A percentile compares a stretch with the other conserved stretches of the same genome.
Conservation (phyloP, 2,329 filamentous ascomycete species). For the Tolypocladium pustulatum region DNA sequence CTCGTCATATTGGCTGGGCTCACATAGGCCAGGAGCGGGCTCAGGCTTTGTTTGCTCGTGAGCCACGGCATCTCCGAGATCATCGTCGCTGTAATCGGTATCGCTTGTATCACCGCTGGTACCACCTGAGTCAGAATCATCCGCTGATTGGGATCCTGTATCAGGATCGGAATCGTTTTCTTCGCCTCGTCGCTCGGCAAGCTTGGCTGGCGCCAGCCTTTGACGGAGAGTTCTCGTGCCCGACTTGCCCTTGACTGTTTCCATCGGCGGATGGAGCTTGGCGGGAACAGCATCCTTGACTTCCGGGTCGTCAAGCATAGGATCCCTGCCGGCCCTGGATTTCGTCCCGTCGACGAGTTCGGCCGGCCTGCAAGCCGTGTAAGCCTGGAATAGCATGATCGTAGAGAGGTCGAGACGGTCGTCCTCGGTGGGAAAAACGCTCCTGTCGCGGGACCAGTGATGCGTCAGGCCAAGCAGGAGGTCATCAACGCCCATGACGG, state of each 20-base stretch:
- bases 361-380: constrained; percentile 9
- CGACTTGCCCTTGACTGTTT: no score
- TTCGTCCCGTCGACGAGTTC: constrained; percentile 15
- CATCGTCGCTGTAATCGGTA: constrained; percentile 1
- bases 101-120: not conserved
- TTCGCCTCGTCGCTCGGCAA: no score
- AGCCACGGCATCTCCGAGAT: not conserved
- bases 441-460: constrained; percentile 11
- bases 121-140: no score
- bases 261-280: no score
- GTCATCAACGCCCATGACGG: constrained; percentile 6
- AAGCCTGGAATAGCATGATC: constrained; percentile 14
- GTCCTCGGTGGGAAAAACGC: constrained; percentile 13
- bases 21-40: not conserved
- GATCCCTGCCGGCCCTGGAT: constrained; percentile 10
- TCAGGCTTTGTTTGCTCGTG: not conserved
- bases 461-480: constrained; percentile 8
- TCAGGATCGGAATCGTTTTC: no score
- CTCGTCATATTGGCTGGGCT: not conserved
- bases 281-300: not conserved
- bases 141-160: no score
- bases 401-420: constrained; percentile 10
- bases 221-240: no score
- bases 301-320: constrained; percentile 7
- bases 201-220: no score